Evolutionary conservation across 2,329 filamentous ascomycete genomes (phyloP).

Genomic region (Bipolaris oryzae): DNA sequence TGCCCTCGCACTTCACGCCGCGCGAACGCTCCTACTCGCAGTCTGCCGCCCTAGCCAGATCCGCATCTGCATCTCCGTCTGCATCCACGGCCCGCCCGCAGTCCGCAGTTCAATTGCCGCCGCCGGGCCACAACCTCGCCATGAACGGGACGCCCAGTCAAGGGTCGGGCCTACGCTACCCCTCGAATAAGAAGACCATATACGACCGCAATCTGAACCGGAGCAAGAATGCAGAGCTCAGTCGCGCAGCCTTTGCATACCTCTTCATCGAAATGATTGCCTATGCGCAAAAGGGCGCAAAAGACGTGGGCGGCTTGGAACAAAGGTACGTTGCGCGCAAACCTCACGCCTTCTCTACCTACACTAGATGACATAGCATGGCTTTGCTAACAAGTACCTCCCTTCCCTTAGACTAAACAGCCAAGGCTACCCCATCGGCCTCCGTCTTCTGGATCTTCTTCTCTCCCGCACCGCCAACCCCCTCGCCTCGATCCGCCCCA

Average conservation of each 20-base stretch:
- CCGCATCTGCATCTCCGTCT: constrained; percentile 5
- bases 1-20: constrained; percentile 16
- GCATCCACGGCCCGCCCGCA: constrained; percentile 11
- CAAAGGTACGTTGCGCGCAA: constrained; percentile 66
- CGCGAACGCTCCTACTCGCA: constrained; percentile 19
- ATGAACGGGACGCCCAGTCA: constrained; percentile 36
- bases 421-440: constrained; percentile 91
- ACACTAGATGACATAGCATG: neutral
- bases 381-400: neutral
- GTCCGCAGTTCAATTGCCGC: constrained; percentile 9
- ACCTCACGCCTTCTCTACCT: neutral
- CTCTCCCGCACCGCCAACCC: constrained; percentile 68
- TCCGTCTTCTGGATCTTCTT: constrained; percentile 93
- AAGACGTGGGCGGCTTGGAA: constrained; percentile 91
- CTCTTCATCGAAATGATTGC: constrained; percentile 96
- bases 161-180: constrained; percentile 74
- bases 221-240: constrained; percentile 84
- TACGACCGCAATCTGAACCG: constrained; percentile 96
- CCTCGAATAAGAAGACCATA: constrained; percentile 94
- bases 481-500: constrained; percentile 67
- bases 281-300: constrained; percentile 89
- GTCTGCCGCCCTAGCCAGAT: constrained; percentile 5
- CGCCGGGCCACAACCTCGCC: constrained; percentile 21
- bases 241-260: constrained; percentile 92
- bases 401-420: constrained; percentile 70